Evolutionary conservation across 371 early-diverging fungal genomes (phyloP).

Genomic region (Mortierella sp.): DNA sequence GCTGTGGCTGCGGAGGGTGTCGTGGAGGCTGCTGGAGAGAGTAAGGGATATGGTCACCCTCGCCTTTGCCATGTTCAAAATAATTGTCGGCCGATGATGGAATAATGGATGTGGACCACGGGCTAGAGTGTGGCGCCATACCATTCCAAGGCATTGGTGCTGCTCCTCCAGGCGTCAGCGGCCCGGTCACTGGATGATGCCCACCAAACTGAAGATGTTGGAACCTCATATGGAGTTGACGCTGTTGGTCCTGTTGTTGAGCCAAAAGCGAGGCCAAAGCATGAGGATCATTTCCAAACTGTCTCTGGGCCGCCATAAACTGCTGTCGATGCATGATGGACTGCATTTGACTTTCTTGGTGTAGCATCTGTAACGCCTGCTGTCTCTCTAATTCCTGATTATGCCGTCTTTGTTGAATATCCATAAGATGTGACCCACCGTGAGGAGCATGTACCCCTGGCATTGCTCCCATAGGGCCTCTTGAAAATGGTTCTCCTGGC

Average conservation of each 20-base stretch:
- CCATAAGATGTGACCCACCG: conserved; percentile 27
- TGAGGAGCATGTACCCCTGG: conserved; percentile 30
- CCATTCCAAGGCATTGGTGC: conserved; percentile 35
- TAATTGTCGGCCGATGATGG: conserved; percentile 42
- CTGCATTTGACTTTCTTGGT: conserved; percentile 57
- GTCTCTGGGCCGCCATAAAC: conserved; percentile 57
- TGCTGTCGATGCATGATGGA: conserved; percentile 61
- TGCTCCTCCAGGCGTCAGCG: conserved; percentile 37
- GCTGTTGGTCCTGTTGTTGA: conserved; percentile 59
- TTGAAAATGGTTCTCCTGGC: conserved; percentile 35
- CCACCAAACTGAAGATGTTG: conserved; percentile 46
- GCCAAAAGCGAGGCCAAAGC: conserved; percentile 57
- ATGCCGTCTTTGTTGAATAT: conserved; percentile 38
- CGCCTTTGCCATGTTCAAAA: conserved; percentile 35
- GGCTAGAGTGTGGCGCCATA: conserved; percentile 41
- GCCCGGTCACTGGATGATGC: conserved; percentile 15
- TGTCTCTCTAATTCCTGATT: conserved; percentile 53
- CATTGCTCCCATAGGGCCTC: conserved; percentile 24
- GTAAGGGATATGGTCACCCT: conserved; percentile 16
- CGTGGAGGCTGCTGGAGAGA: conserved; percentile 19
- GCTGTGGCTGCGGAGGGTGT: conserved; percentile 24
- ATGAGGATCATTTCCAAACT: conserved; percentile 54
- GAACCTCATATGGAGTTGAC: conserved; percentile 51
- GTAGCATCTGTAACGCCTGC: conserved; percentile 60
- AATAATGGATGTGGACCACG: conserved; percentile 48